Evolutionary conservation across 1,139 yeast genomes (phyloP).

Genomic region (Sporopachydermia cereana): DNA sequence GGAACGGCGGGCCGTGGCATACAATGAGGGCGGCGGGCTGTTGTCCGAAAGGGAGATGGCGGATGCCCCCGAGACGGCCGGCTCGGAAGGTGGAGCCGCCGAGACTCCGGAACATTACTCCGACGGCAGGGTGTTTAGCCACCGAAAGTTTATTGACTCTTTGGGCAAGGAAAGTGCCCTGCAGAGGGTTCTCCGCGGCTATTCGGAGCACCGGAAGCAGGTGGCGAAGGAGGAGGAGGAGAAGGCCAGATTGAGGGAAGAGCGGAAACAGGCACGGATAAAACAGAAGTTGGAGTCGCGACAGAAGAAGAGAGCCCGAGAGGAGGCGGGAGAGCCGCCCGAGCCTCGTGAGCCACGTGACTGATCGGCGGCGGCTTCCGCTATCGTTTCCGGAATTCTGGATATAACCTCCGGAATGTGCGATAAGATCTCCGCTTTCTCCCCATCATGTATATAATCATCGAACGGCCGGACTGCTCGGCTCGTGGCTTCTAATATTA

Average conservation of each 20-base stretch:
- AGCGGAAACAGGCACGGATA: no score
- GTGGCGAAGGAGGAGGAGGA: not conserved
- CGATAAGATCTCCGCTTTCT: no score
- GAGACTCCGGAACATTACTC: not conserved
- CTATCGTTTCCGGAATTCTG: no score
- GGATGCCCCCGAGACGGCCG: not conserved
- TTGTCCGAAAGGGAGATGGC: not conserved
- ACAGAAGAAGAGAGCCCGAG: no score
- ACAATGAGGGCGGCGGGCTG: not conserved
- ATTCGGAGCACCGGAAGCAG: not conserved
- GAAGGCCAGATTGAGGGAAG: not conserved
- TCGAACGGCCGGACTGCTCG: no score
- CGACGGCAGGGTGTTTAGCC: not conserved
- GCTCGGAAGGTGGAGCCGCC: not conserved
- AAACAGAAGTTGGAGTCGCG: no score
- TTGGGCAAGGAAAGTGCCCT: not conserved
- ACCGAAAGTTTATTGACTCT: not conserved
- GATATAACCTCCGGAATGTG: no score
- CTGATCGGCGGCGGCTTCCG: no score
- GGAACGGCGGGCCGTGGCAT: not conserved
- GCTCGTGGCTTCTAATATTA: no score
- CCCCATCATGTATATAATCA: no score
- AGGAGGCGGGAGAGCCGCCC: no score
- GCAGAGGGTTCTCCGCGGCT: not conserved
- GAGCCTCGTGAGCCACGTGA: no score